phyloP scores from a whole-genome alignment of 805 yeast genomes.

The Nakazawaea pomicola region DNA sequence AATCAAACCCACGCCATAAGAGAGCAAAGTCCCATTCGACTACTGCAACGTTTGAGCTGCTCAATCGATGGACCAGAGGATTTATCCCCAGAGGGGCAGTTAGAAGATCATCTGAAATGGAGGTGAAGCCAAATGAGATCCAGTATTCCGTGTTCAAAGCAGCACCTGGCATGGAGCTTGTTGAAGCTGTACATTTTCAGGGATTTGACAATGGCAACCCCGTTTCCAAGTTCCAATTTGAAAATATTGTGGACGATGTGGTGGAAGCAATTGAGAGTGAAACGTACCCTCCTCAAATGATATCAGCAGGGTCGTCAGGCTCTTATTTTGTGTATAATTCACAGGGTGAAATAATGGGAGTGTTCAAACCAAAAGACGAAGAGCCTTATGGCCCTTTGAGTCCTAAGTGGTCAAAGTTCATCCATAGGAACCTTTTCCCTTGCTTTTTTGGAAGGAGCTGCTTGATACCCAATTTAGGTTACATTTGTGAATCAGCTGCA shows the following conservation, averaged over 20 bases:
- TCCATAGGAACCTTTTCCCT: conserved; percentile 69
- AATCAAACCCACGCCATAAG: background rate
- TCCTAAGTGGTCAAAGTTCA: conserved; percentile 79
- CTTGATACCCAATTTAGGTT: conserved; percentile 67
- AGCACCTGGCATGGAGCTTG: conserved; percentile 24
- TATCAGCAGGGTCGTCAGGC: conserved; percentile 66
- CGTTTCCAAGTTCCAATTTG: conserved; percentile 26
- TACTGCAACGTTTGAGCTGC: conserved; percentile 13
- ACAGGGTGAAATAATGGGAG: conserved; percentile 39
- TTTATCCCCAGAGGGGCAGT: conserved; percentile 23
- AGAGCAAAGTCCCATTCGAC: conserved; percentile 5
- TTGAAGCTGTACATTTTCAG: conserved; percentile 22
- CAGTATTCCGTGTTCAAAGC: conserved; percentile 53
- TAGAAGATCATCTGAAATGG: conserved; percentile 12
- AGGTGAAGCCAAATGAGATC: conserved; percentile 34
- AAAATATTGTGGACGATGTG: conserved; percentile 36
- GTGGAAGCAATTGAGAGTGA: conserved; percentile 40
- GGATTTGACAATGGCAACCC: conserved; percentile 25
- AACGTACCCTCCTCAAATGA: conserved; percentile 42
- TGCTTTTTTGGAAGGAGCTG: conserved; percentile 75
- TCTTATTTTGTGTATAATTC: conserved; percentile 52
- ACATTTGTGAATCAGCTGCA: conserved; percentile 69
- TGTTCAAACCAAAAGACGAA: conserved; percentile 76
- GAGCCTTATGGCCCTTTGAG: conserved; percentile 77
- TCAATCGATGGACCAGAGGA: conserved; percentile 20